Evolutionary conservation across 1,139 yeast species (phyloP).

Genomic region (Tardiomyces blankii): DNA sequence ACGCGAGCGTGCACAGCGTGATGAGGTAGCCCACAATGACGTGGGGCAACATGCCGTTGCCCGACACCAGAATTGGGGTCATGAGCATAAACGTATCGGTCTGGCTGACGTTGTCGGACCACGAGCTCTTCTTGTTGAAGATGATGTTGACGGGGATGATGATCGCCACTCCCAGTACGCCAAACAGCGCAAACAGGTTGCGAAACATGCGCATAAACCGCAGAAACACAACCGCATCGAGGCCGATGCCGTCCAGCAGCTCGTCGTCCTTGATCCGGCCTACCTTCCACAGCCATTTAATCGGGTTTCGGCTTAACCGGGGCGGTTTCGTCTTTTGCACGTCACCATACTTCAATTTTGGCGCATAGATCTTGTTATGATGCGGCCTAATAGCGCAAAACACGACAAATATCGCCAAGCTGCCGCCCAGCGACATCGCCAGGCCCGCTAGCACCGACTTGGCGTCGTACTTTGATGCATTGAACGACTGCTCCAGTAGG

Average conservation of each 20-base stretch:
- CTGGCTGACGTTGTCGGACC: constrained; percentile 14
- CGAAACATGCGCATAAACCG: constrained; percentile 26
- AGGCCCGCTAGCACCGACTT: constrained; percentile 27
- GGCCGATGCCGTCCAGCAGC: constrained; percentile 22
- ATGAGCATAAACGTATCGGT: constrained; percentile 26
- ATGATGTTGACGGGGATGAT: constrained; percentile 30
- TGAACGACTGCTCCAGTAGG: no score
- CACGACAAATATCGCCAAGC: constrained; percentile 17
- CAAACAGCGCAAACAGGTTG: constrained; percentile 21
- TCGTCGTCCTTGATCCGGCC: constrained; percentile 18
- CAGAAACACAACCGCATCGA: constrained; percentile 29
- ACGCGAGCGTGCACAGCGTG: constrained; percentile 15
- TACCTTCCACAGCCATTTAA: constrained; percentile 22
- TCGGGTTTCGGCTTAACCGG: constrained; percentile 15
- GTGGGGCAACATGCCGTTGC: constrained; percentile 25
- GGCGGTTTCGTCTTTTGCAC: constrained; percentile 10
- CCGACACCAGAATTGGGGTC: constrained; percentile 27
- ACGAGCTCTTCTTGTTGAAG: constrained; percentile 18
- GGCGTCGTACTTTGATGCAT: no score
- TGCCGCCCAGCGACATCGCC: constrained; percentile 25
- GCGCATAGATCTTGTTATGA: constrained; percentile 27
- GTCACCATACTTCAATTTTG: constrained; percentile 16
- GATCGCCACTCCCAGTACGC: constrained; percentile 24
- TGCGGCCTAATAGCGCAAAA: constrained; percentile 27
- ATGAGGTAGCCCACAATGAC: constrained; percentile 24